Conservation (phyloP, 1,284 basidiomycete species). For the Puccinia sorghi region DNA sequence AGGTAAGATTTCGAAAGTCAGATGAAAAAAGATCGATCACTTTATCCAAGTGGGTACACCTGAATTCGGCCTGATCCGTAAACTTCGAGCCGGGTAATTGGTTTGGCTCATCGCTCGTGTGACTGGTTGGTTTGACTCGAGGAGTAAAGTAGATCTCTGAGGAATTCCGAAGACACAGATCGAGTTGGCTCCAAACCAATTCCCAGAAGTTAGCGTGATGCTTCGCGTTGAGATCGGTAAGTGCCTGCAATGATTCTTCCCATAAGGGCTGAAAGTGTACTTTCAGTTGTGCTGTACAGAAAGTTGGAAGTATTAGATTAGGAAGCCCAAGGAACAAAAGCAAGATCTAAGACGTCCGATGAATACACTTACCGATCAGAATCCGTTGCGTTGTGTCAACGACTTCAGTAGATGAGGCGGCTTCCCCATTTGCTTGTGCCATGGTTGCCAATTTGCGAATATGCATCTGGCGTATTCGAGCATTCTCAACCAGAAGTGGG, state of each 20-base stretch:
- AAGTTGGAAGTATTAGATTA: conserved; percentile 22
- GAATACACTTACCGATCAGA: conserved; percentile 61
- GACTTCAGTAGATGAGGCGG: conserved; percentile 52
- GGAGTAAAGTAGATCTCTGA: conserved; percentile 23
- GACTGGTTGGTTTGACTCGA: conserved; percentile 64
- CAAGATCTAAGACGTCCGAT: not conserved
- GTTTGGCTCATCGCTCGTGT: conserved; percentile 8
- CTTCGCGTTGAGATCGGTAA: conserved; percentile 66
- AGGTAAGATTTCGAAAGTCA: conserved; percentile 56
- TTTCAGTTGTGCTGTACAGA: conserved; percentile 71
- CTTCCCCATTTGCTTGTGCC: conserved; percentile 51
- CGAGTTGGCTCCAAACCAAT: conserved; percentile 62
- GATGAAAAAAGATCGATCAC: conserved; percentile 22
- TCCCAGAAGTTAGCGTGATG: conserved; percentile 73
- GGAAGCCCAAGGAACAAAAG: not conserved
- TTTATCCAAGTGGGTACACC: conserved; percentile 42
- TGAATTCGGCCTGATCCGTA: conserved; percentile 42
- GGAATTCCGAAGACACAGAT: conserved; percentile 30
- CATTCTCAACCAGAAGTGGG: conserved; percentile 65
- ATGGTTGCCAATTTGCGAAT: conserved; percentile 61
- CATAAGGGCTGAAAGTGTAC: conserved; percentile 86
- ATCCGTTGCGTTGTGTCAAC: conserved; percentile 54
- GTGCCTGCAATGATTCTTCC: conserved; percentile 72
- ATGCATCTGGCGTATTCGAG: conserved; percentile 75
- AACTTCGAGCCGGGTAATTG: conserved; percentile 19